phyloP scores from a whole-genome alignment of 345 rosid species.

The Populus ilicifolia region DNA sequence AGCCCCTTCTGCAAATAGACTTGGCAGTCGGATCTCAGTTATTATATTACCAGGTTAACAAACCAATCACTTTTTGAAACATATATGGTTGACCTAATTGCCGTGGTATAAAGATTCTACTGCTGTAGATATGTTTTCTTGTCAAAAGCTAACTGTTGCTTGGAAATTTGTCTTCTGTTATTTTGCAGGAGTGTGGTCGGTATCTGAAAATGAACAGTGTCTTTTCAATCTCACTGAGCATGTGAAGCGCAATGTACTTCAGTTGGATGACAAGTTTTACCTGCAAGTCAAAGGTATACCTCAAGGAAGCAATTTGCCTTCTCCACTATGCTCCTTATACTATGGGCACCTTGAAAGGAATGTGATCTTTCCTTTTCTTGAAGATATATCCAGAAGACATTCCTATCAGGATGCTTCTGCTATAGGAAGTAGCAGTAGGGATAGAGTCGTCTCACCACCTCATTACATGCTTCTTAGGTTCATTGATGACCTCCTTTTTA shows the following conservation, averaged over 20 bases:
- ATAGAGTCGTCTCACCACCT: conserved; percentile 24
- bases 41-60: not conserved
- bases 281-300: conserved; percentile 66
- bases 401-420: conserved; percentile 1
- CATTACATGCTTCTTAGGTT: conserved; percentile 56
- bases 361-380: conserved; percentile 61
- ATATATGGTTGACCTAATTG: not conserved
- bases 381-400: conserved; percentile 19
- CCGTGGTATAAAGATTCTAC: not conserved
- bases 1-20: not conserved
- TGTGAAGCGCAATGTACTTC: conserved; percentile 57
- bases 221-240: conserved; percentile 44
- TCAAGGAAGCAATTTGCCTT: conserved; percentile 76
- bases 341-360: conserved; percentile 71
- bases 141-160: not conserved
- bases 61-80: not conserved
- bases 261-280: conserved; percentile 49
- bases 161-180: not conserved
- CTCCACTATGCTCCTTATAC: conserved; percentile 74
- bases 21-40: not conserved
- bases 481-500: conserved; percentile 71
- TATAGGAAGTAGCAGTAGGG: conserved; percentile 9
- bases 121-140: not conserved
- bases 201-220: conserved; percentile 31
- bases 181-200: conserved; percentile 12